A percentile compares a stretch with the other conserved stretches of the same genome.
phyloP scores from a whole-genome alignment of 2,329 filamentous ascomycete species.

The Clonostachys solani region DNA sequence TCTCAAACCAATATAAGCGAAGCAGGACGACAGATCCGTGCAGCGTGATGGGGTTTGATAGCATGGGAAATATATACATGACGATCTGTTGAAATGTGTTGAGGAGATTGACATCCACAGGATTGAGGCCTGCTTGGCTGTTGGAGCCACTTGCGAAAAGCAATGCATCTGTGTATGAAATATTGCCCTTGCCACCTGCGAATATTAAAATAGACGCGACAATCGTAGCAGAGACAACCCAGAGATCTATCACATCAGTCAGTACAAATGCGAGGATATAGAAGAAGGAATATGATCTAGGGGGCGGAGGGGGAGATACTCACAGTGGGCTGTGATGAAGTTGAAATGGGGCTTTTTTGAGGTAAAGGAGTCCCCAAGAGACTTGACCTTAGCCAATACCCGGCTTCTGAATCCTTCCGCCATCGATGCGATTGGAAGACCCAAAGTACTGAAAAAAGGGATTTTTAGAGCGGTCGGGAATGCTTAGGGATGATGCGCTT shows the following conservation, averaged over 20 bases:
- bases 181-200: slow-evolving; percentile 46
- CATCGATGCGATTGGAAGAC: too few species aligned
- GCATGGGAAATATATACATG: slow-evolving; percentile 66
- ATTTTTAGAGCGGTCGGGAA: too few species aligned
- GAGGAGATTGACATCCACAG: slow-evolving; percentile 62
- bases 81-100: slow-evolving; percentile 71
- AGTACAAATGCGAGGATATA: slow-evolving; percentile 9
- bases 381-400: too few species aligned
- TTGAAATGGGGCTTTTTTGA: slow-evolving; percentile 64
- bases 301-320: slow-evolving; percentile 19
- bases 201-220: slow-evolving; percentile 76
- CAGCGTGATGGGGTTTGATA: slow-evolving; percentile 80
- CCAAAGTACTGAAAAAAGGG: too few species aligned
- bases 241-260: slow-evolving; percentile 55
- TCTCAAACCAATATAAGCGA: slow-evolving; percentile 97
- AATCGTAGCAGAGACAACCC: slow-evolving; percentile 71
- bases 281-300: neutral
- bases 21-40: slow-evolving; percentile 86
- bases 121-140: slow-evolving; percentile 92
- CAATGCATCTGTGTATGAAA: slow-evolving; percentile 82
- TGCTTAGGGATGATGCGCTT: too few species aligned
- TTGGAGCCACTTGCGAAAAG: slow-evolving; percentile 83
- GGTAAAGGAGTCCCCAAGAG: neutral
- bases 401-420: too few species aligned
- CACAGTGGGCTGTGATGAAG: slow-evolving; percentile 79